A percentile compares a stretch with the other conserved stretches of the same genome.
Evolutionary conservation across 139 green algal genomes (phyloP).

Genomic region (Gonium pectorale): DNA sequence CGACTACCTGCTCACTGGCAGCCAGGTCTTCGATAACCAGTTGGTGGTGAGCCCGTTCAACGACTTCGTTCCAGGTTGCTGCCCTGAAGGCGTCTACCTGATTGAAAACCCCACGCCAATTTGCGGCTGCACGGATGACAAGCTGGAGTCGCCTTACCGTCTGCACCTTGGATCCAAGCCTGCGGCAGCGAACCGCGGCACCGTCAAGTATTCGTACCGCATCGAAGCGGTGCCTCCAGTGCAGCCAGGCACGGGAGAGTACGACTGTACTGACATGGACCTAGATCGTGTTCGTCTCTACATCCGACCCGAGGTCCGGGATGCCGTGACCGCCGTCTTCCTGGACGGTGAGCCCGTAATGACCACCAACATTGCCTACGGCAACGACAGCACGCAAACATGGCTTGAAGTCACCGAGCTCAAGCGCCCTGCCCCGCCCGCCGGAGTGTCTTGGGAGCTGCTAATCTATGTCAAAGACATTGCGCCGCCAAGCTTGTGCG

Average conservation of each 20-base stretch:
- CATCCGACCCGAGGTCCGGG: conserved; percentile 25
- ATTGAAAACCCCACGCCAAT: background rate
- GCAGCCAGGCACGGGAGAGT: background rate
- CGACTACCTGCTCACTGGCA: conserved; percentile 52
- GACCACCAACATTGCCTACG: background rate
- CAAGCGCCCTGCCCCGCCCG: background rate
- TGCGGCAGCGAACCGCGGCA: background rate
- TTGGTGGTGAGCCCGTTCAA: background rate
- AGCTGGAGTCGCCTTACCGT: conserved; percentile 55
- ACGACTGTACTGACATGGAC: conserved; percentile 48
- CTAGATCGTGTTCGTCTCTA: conserved; percentile 53
- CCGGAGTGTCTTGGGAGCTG: background rate
- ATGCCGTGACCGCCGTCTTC: background rate
- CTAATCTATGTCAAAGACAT: background rate
- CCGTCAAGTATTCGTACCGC: background rate
- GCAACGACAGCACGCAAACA: background rate
- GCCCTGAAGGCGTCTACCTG: conserved; percentile 53
- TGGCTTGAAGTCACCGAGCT: conserved; percentile 32
- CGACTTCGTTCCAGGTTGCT: conserved; percentile 44
- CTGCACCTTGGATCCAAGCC: conserved; percentile 1
- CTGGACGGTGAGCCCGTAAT: background rate
- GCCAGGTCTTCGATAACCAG: conserved; percentile 32
- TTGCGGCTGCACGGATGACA: conserved; percentile 60
- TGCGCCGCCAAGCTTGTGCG: conserved; percentile 34
- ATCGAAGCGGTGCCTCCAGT: background rate